Evolutionary conservation across 345 rosid species (phyloP), one percentile per base, ranked within the genome.

Genomic region (Raphanus sativus): DNA sequence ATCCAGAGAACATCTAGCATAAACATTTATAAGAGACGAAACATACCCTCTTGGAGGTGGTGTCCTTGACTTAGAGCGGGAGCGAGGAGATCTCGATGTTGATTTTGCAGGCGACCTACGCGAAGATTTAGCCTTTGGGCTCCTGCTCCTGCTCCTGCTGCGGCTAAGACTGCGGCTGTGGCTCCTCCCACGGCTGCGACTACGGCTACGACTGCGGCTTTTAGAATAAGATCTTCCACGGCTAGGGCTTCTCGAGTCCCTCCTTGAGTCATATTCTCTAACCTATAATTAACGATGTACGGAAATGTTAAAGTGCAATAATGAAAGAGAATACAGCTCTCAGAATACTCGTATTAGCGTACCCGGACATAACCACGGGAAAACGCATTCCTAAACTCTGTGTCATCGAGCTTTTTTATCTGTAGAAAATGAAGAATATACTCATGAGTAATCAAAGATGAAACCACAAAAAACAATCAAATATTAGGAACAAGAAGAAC

Each of bases 311-410:
- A 58, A 79, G 40, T 11, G 25, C 69, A 69, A 50, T 32, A 7
- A 15, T 25, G 45, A n/a, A 32, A 16, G 1, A 45, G 15, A 79
- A 15, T 13, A n/a, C 34, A 32, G 11, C 5, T 50, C 24, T 63
- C 64, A 34, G 11, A 77, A 10, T 25, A 33, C 4, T 45, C 2
- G n/a, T 16, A 45, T 12, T 4, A 45, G 6, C 86, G 76, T 90
- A 93, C 99, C 86, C 94, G 91, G 60, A 95, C 84, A 85, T 89
- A 91, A 30, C 91, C 82, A 42, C 88, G 90, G 64, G 98, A 93
- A 86, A 91, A 95, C 65, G 99, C 92, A 87, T 95, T 95, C 54
- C 90, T 84, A 73, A 95, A 95, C 86, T 92, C 96, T 3, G 99
- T 83, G 82, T 95, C 99, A 64, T 95, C 92, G 4, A 95, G 99